These are phyloP conservation scores for Exobasidium rhododendri DNA, from an alignment of 1,284 basidiomycete genomes.

Conservation along the genomic window DNA sequence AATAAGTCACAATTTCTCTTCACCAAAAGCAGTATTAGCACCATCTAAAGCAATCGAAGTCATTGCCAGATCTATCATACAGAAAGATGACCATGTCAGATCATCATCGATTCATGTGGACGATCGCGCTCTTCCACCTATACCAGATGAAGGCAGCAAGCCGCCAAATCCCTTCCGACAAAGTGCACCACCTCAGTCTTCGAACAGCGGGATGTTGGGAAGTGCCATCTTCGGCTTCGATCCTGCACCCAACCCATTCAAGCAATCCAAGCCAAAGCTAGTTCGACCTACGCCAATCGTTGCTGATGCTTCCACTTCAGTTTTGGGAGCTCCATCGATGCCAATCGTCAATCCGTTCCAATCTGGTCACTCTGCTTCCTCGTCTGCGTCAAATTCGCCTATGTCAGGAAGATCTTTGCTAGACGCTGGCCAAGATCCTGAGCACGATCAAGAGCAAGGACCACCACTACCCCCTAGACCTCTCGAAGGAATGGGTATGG, in stretches of 20 bases:
- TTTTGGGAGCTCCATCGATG: constrained; percentile 3
- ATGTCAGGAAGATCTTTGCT: neutral
- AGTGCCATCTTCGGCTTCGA: constrained; percentile 37
- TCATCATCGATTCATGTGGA: neutral
- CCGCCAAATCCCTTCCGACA: constrained; percentile 7
- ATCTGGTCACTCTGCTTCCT: constrained; percentile 3
- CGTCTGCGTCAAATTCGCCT: neutral
- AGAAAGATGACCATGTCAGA: neutral
- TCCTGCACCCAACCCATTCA: constrained; percentile 46
- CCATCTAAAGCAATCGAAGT: neutral
- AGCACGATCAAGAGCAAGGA: neutral
- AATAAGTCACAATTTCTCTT: neutral
- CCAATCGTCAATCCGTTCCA: constrained; percentile 19
- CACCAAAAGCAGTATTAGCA: neutral
- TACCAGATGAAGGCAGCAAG: constrained; percentile 4
- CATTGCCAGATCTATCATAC: neutral
- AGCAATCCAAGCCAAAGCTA: constrained; percentile 43
- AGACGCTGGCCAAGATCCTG: neutral
- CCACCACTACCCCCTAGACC: neutral
- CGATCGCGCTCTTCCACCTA: constrained; percentile 1
- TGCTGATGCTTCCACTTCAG: constrained; percentile 16
- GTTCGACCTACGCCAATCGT: constrained; percentile 45
- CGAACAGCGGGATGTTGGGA: constrained; percentile 6
- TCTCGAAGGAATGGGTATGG: neutral
- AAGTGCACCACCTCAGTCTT: neutral